Conservation (phyloP, 1,284 basidiomycete genomes). For the Anthracocystis walkeri region DNA sequence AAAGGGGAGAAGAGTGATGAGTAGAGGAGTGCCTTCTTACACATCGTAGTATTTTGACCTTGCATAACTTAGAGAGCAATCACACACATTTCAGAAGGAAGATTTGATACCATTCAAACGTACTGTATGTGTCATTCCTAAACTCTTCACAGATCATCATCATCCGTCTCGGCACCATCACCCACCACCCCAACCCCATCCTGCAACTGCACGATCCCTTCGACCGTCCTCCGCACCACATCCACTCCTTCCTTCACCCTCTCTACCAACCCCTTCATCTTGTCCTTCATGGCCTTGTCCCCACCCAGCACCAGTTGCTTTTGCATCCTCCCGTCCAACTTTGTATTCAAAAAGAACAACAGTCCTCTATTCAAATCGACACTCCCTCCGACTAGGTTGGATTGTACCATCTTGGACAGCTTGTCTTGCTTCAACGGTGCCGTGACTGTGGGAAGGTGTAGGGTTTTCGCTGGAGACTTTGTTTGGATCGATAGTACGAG, state of each 20-base stretch:
- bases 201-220: conserved; percentile 35
- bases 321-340: conserved; percentile 31
- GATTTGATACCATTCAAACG: neutral
- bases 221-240: conserved; percentile 16
- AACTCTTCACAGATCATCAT: neutral
- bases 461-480: conserved; percentile 39
- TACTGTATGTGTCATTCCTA: too few relatives aligned
- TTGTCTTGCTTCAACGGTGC: conserved; percentile 7
- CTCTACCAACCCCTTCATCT: conserved; percentile 23
- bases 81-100: neutral
- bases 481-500: conserved; percentile 54
- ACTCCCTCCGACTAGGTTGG: conserved; percentile 47
- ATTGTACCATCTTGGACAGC: conserved; percentile 29
- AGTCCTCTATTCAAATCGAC: conserved; percentile 54
- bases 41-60: too few relatives aligned
- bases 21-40: neutral
- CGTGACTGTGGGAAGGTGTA: conserved; percentile 32
- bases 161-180: neutral
- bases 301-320: conserved; percentile 28
- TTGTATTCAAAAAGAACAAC: conserved; percentile 53
- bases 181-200: conserved; percentile 14
- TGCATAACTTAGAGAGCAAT: too few relatives aligned
- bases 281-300: conserved; percentile 14
- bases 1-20: neutral
- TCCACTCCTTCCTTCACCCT: conserved; percentile 19